Conservation (phyloP, 2,329 filamentous ascomycete species). For the Chaetomiaceae sp. region DNA sequence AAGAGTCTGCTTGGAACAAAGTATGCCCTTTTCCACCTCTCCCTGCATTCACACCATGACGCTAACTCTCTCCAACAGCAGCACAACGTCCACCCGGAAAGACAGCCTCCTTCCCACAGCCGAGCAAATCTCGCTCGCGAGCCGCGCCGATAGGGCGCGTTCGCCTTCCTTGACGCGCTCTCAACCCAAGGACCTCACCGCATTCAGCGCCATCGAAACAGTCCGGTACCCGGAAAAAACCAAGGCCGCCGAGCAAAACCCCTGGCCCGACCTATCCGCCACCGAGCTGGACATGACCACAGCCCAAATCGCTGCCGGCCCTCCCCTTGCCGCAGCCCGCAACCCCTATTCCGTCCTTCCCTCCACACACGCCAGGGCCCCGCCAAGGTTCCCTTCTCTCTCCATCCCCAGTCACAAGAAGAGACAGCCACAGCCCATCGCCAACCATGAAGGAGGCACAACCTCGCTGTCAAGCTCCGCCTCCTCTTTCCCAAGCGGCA, state of each 20-base stretch:
- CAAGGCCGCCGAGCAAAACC: conserved; percentile 6
- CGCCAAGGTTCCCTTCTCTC: neutral
- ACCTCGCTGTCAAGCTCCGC: too few relatives aligned
- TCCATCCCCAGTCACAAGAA: too few relatives aligned
- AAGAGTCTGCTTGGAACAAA: conserved; percentile 5
- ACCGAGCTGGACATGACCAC: conserved; percentile 12
- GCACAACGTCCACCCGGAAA: conserved; percentile 17
- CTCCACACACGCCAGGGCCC: neutral
- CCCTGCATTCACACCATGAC: too few relatives aligned
- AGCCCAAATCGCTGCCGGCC: conserved; percentile 3
- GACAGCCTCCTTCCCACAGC: conserved; percentile 17
- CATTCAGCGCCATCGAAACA: neutral
- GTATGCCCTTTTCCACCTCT: conserved; percentile 2
- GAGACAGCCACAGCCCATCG: too few relatives aligned
- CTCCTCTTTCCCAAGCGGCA: too few relatives aligned
- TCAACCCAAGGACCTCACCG: neutral
- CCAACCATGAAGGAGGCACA: too few relatives aligned
- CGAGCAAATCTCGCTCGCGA: conserved; percentile 18
- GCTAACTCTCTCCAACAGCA: conserved; percentile 1
- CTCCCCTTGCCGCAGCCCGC: neutral
- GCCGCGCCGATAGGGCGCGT: neutral
- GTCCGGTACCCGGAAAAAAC: conserved; percentile 3
- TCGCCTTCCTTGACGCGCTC: neutral
- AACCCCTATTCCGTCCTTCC: conserved; percentile 5
- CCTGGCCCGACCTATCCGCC: conserved; percentile 25